Conservation (phyloP, 176 grass and related monocot genomes). For the Phoenix dactylifera region DNA sequence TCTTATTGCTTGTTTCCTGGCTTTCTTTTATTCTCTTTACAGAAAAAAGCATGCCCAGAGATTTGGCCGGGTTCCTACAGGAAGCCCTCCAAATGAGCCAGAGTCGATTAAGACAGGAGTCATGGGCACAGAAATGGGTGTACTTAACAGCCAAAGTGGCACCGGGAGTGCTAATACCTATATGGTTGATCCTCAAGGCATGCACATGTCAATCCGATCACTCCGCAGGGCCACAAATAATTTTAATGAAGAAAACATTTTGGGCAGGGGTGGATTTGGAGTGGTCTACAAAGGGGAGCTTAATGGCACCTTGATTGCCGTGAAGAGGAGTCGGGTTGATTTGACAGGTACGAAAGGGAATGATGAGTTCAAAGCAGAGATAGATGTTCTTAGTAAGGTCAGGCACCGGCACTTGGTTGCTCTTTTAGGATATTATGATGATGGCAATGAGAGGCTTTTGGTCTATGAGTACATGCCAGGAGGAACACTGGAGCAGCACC, state of each 20-base stretch:
- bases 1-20: conserved; percentile 27
- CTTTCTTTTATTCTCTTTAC: conserved; percentile 28
- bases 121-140: conserved; percentile 18
- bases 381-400: conserved; percentile 89
- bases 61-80: conserved; percentile 36
- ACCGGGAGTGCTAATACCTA: conserved; percentile 2
- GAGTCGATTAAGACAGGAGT: conserved; percentile 34
- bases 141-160: conserved; percentile 29
- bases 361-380: conserved; percentile 86
- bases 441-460: conserved; percentile 73
- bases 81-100: conserved; percentile 33
- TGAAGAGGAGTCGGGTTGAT: conserved; percentile 63
- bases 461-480: conserved; percentile 91
- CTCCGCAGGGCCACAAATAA: conserved; percentile 70
- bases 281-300: conserved; percentile 76
- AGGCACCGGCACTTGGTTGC: conserved; percentile 87
- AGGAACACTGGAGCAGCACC: conserved; percentile 65
- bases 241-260: conserved; percentile 56
- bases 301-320: conserved; percentile 65
- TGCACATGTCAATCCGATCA: conserved; percentile 61
- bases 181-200: conserved; percentile 31
- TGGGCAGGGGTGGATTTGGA: conserved; percentile 89
- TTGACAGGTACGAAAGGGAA: conserved; percentile 75
- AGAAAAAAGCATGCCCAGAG: conserved; percentile 49
- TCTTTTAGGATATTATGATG: conserved; percentile 75